Percentiles rank a stretch among this genome's conserved stretches.
phyloP scores from a whole-genome alignment of 2,329 filamentous ascomycete genomes.

The Fusarium sp. region DNA sequence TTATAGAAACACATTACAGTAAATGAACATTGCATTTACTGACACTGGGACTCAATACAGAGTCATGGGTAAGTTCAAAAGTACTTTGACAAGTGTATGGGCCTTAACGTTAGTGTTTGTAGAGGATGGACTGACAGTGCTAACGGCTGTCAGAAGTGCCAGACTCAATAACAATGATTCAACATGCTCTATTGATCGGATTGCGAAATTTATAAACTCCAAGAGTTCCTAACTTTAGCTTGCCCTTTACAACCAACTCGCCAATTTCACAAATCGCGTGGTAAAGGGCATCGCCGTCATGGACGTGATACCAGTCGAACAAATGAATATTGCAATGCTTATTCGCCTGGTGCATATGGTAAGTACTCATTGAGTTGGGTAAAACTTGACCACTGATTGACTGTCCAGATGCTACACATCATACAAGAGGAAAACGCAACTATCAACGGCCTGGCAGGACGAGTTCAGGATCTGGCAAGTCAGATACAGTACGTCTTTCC shows the following conservation, averaged over 20 bases:
- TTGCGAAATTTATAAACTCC: not conserved
- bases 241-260: not conserved
- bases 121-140: not conserved
- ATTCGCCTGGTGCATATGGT: not conserved
- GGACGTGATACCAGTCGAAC: not conserved
- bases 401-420: not conserved
- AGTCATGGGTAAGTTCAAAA: not conserved
- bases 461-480: not conserved
- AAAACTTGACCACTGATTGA: not conserved
- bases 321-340: not conserved
- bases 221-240: not conserved
- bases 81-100: not conserved
- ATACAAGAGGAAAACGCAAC: not conserved
- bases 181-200: not conserved
- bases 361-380: not conserved
- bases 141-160: not conserved
- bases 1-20: not conserved
- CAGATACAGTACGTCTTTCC: not conserved
- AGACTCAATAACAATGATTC: not conserved
- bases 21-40: not conserved
- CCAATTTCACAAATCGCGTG: not conserved
- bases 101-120: fast-evolving
- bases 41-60: not conserved
- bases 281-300: not conserved
- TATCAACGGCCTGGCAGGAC: not conserved